Evolutionary conservation across 441 rosid genomes (phyloP).

Genomic region (Omphalea diandra): DNA sequence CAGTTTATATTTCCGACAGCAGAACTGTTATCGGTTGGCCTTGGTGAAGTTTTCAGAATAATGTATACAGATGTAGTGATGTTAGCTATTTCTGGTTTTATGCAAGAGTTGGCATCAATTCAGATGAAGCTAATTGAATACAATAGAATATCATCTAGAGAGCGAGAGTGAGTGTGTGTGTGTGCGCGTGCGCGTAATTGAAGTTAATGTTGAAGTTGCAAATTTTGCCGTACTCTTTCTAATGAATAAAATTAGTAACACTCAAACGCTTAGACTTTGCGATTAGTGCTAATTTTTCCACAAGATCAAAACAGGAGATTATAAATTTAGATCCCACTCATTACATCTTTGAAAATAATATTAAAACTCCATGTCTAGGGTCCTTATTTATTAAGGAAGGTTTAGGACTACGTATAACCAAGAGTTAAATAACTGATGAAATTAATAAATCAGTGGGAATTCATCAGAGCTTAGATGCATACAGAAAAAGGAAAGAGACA

Average conservation of each 20-base stretch:
- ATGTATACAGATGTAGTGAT: background rate
- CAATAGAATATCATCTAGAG: background rate
- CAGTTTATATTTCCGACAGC: background rate
- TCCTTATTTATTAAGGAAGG: too few species aligned
- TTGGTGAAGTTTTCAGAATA: background rate
- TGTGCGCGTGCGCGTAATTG: too few species aligned
- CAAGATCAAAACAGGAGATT: background rate
- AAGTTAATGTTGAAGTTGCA: too few species aligned
- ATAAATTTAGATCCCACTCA: background rate
- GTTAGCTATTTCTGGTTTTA: background rate
- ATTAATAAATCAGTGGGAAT: too few species aligned
- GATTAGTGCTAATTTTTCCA: background rate
- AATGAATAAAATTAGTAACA: background rate
- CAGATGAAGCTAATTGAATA: background rate
- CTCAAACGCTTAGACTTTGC: background rate
- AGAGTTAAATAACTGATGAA: too few species aligned
- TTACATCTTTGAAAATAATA: background rate
- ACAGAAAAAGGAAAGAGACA: background rate
- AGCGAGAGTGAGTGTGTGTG: too few species aligned
- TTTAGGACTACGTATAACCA: too few species aligned
- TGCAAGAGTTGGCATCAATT: background rate
- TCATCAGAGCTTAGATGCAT: background rate
- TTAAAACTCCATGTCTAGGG: background rate
- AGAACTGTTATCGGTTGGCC: background rate
- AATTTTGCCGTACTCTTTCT: background rate